A percentile compares a stretch with the other conserved stretches of the same genome.
phyloP scores from a whole-genome alignment of 768 basidiomycete species.

The Tulasnella calospora region DNA sequence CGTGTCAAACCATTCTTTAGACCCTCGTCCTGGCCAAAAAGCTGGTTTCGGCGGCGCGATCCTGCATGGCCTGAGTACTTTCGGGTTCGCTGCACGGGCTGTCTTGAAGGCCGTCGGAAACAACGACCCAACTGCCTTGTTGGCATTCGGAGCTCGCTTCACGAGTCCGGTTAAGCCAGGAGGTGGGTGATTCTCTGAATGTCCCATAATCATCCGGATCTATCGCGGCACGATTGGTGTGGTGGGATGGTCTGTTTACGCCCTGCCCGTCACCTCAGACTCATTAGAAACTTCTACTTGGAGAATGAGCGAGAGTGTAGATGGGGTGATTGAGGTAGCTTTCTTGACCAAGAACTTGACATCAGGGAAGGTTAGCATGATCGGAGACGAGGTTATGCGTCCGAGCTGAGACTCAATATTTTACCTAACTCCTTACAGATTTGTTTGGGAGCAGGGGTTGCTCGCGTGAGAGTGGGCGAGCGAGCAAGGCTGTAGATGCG shows the following conservation, averaged over 20 bases:
- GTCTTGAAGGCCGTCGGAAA: conserved; percentile 60
- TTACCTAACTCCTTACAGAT: neutral
- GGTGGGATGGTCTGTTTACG: neutral
- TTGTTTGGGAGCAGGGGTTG: neutral
- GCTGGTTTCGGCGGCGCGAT: conserved; percentile 76
- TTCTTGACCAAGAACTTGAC: conserved; percentile 59
- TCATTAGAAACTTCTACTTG: conserved; percentile 71
- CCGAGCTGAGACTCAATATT: neutral
- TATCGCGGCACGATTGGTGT: neutral
- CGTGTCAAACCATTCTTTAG: conserved; percentile 37
- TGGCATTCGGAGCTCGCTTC: conserved; percentile 68
- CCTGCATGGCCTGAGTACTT: conserved; percentile 77
- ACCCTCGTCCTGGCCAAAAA: conserved; percentile 65
- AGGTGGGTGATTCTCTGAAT: conserved; percentile 35
- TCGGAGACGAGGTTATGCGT: neutral
- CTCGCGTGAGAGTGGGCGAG: neutral
- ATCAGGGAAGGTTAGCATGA: conserved; percentile 49
- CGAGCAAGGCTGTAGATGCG: neutral
- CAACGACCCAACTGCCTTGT: conserved; percentile 57
- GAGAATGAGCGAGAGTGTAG: conserved; percentile 65
- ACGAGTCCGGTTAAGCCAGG: conserved; percentile 81
- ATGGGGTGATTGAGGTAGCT: conserved; percentile 54
- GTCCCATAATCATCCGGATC: neutral
- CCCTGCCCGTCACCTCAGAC: conserved; percentile 34
- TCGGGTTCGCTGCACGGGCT: conserved; percentile 75